phyloP scores from a whole-genome alignment of 371 early-diverging fungal genomes.

The Mucor plumbeus region DNA sequence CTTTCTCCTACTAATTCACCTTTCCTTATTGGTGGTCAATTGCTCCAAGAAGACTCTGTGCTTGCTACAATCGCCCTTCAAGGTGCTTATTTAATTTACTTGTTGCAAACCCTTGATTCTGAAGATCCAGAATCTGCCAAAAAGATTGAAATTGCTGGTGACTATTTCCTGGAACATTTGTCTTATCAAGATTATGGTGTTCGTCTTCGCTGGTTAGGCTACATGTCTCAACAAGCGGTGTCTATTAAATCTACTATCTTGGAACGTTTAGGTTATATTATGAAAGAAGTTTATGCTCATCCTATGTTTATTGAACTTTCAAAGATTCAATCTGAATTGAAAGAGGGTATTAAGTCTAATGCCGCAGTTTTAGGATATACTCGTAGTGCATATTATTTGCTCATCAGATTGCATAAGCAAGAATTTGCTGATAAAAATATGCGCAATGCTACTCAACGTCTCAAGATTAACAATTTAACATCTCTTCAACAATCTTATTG shows the following conservation, averaged over 20 bases:
- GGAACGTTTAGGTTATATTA: conserved; percentile 37
- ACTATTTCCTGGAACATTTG: conserved; percentile 62
- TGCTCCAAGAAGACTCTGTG: conserved; percentile 60
- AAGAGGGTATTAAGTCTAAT: background rate
- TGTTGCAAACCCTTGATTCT: conserved; percentile 38
- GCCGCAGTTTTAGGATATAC: conserved; percentile 14
- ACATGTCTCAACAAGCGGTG: conserved; percentile 44
- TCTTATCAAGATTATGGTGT: conserved; percentile 51
- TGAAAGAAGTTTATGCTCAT: conserved; percentile 34
- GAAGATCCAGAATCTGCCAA: conserved; percentile 21
- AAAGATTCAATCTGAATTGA: conserved; percentile 14
- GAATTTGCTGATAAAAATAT: conserved; percentile 39
- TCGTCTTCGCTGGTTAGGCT: conserved; percentile 59
- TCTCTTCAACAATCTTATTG: conserved; percentile 61
- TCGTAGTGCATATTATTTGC: conserved; percentile 35
- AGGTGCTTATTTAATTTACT: conserved; percentile 61
- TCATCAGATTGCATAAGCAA: conserved; percentile 42
- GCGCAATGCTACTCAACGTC: conserved; percentile 32
- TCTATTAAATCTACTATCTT: conserved; percentile 21
- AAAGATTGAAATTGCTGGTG: conserved; percentile 56
- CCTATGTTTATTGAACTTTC: conserved; percentile 33
- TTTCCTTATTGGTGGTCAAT: conserved; percentile 58
- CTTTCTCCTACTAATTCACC: conserved; percentile 62
- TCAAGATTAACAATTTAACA: conserved; percentile 53
- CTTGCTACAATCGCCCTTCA: conserved; percentile 64